Evolutionary conservation across 2,329 filamentous ascomycete species (phyloP).

Genomic region (Westerdykella aurantiaca): DNA sequence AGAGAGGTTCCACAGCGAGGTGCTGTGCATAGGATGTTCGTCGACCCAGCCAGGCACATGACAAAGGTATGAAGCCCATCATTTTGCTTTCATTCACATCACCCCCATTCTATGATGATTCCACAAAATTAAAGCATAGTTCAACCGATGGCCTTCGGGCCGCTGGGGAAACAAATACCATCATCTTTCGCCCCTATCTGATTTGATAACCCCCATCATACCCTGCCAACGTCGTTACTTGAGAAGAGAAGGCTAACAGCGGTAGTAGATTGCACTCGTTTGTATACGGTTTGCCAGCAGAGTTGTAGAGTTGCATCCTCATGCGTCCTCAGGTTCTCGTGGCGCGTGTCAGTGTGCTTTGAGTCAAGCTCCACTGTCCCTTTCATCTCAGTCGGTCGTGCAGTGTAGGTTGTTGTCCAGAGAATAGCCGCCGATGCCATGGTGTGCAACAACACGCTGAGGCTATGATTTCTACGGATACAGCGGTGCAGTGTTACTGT

Average conservation of each 20-base stretch:
- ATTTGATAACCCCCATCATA: slow-evolving; percentile 8
- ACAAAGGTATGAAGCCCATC: slow-evolving; percentile 16
- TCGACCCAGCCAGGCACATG: neutral
- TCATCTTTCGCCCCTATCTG: slow-evolving; percentile 43
- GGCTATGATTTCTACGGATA: slow-evolving; percentile 12
- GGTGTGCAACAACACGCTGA: slow-evolving; percentile 6
- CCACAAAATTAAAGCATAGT: slow-evolving; percentile 39
- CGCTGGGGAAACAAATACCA: slow-evolving; percentile 36
- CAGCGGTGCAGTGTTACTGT: slow-evolving; percentile 15
- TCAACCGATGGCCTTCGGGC: slow-evolving; percentile 37
- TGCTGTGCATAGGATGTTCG: no score
- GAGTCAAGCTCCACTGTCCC: slow-evolving; percentile 1
- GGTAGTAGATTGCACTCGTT: no score
- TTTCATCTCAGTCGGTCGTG: slow-evolving; percentile 2
- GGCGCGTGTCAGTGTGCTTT: slow-evolving; percentile 6
- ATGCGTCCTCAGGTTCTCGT: slow-evolving; percentile 5
- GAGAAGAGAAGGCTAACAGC: neutral
- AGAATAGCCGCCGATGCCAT: slow-evolving; percentile 14
- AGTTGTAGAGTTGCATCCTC: neutral
- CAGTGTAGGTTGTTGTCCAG: neutral
- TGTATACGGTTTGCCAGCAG: no score
- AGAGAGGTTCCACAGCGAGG: no score
- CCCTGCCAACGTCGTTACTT: neutral
- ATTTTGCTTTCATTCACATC: slow-evolving; percentile 3
- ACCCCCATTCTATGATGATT: slow-evolving; percentile 32